phyloP scores from a whole-genome alignment of 768 basidiomycete genomes.

The Phaeotremella fagi region DNA sequence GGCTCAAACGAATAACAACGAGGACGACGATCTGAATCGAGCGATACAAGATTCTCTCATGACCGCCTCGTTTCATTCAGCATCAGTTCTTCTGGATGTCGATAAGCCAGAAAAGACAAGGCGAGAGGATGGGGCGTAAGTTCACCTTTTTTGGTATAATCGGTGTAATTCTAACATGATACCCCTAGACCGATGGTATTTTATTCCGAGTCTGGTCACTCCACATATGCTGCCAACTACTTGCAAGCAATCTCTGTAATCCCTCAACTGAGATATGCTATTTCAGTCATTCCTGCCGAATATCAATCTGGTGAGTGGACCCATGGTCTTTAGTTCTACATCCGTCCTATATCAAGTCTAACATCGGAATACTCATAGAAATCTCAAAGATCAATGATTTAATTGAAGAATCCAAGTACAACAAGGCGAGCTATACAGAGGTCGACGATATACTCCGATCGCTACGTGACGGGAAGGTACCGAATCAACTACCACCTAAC shows the following conservation, averaged over 20 bases:
- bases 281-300: neutral
- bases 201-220: conserved; percentile 23
- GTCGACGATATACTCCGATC: conserved; percentile 17
- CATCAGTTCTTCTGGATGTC: conserved; percentile 19
- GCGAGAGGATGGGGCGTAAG: conserved; percentile 32
- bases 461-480: conserved; percentile 5
- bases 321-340: neutral
- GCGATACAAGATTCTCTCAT: conserved; percentile 45
- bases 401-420: neutral
- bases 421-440: conserved; percentile 9
- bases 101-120: conserved; percentile 16
- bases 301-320: neutral
- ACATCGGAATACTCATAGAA: neutral
- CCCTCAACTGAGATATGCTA: conserved; percentile 31
- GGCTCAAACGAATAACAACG: conserved; percentile 6
- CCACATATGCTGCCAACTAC: conserved; percentile 29
- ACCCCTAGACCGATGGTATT: conserved; percentile 24
- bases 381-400: neutral
- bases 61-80: conserved; percentile 42
- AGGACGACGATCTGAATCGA: conserved; percentile 38
- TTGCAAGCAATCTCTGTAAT: conserved; percentile 34
- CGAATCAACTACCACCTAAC: conserved; percentile 27
- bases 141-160: conserved; percentile 1
- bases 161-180: neutral
- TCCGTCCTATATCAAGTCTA: neutral